Conservation (phyloP, 352 stramenopile species). For the Peronospora farinosa region DNA sequence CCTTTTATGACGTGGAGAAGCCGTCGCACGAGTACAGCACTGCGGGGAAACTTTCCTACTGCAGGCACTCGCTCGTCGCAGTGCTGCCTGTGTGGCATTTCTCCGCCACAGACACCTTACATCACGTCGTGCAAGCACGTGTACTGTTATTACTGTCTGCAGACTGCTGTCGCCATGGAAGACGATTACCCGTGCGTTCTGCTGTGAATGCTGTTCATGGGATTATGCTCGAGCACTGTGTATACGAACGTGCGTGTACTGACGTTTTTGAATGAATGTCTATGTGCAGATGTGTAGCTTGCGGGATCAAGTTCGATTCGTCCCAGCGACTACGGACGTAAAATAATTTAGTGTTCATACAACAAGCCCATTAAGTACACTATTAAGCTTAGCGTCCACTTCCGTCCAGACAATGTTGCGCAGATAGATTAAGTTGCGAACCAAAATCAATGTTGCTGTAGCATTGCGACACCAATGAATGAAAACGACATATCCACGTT, state of each 20-base stretch:
- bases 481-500: no score
- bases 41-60: constrained; percentile 8
- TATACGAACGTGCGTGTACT: not conserved
- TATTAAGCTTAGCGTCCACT: no score
- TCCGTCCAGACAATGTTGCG: no score
- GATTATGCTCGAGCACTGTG: not conserved
- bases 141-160: constrained; percentile 84
- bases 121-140: constrained; percentile 82
- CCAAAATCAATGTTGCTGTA: not conserved
- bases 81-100: constrained; percentile 59
- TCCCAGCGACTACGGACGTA: constrained; percentile 42
- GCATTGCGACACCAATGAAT: not conserved
- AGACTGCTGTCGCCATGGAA: constrained; percentile 63
- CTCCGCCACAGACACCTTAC: constrained; percentile 69
- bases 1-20: constrained; percentile 67
- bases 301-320: constrained; percentile 57
- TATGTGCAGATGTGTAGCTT: constrained; percentile 46
- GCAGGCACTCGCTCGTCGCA: constrained; percentile 23
- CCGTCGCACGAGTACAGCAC: constrained; percentile 17
- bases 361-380: no score
- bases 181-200: constrained; percentile 62
- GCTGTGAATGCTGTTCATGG: not conserved
- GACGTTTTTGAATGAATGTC: constrained; percentile 2
- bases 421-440: no score
- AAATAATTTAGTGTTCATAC: not conserved